Evolutionary conservation across 441 rosid genomes (phyloP), one percentile per base, ranked within the genome.

Genomic region (Erodium chrysanthum): DNA sequence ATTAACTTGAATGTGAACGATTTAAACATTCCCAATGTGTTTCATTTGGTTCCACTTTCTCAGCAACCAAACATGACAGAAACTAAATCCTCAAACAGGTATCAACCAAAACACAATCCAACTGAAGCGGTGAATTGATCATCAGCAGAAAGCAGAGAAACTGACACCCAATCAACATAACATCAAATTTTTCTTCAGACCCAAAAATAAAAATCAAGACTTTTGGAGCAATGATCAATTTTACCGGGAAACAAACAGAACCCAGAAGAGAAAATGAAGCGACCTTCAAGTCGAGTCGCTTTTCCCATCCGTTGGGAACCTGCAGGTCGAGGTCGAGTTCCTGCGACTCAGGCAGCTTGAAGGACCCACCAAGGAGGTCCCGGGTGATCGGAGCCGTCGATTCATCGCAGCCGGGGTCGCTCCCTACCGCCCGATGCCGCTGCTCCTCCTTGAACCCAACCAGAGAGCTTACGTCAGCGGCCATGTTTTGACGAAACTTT

Each of bases 231-330:
- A 48, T 0, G 11, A 35, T 7, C 10, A 5, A 35, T 10, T 66
- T 75, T 77, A 60, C 63, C 72, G 33, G 25, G 77, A 77, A 79
- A 73, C 72, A 52, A 76, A 70, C 69, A 71, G 2, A 35, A 20
- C 20, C 60, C 22, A 74, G 20, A 66, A 1, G 20, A 66, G 44
- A 70, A 33, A 27, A 60, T 17, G 14, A 64, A 59, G 54, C 14
- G 74, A 90, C 97, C 90, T 88, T 86, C 68, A 90, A 75, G 70
- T 92, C 96, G 9, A 90, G 85, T 27, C 90, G 87, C 69, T 90
- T 92, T 72, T 92, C 97, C 88, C 91, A 92, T 44, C 98, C 98
- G 22, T 27, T 54, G 8, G 98, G 96, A 15, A 90, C 98, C 66
- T 88, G 82, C 10, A 86, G 74, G 64, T 92, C 97, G 50, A 92